Evolutionary conservation across 306 rosid genomes (phyloP).

Genomic region (Mimosa pudica): DNA sequence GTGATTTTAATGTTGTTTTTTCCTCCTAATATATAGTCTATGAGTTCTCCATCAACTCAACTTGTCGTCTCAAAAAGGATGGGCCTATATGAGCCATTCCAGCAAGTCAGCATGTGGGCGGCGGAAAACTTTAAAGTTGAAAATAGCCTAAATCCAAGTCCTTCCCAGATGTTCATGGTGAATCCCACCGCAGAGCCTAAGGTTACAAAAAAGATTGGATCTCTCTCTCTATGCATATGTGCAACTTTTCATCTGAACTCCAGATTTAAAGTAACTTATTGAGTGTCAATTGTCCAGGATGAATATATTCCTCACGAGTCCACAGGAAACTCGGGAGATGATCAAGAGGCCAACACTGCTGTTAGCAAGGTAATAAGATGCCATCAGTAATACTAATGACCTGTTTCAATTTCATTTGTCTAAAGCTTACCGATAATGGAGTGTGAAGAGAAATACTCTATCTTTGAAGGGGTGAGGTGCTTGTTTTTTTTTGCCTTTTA

Average conservation of each 20-base stretch:
- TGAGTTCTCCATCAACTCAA: constrained; percentile 69
- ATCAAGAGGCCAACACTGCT: constrained; percentile 58
- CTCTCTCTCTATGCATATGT: constrained; percentile 5
- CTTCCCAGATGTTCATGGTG: constrained; percentile 53
- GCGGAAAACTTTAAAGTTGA: constrained; percentile 59
- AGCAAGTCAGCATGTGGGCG: constrained; percentile 81
- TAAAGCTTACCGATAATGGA: background rate
- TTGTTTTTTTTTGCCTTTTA: constrained; percentile 20
- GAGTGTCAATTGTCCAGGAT: constrained; percentile 49
- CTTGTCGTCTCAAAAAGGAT: constrained; percentile 54
- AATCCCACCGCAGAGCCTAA: constrained; percentile 52
- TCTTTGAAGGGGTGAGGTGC: background rate
- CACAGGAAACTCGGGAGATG: constrained; percentile 49
- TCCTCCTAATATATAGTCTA: constrained; percentile 35
- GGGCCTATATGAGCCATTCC: constrained; percentile 84
- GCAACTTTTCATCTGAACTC: constrained; percentile 24
- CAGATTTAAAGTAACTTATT: constrained; percentile 28
- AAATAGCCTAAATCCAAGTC: constrained; percentile 40
- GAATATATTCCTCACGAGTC: constrained; percentile 59
- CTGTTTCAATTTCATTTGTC: background rate
- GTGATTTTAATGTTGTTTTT: background rate
- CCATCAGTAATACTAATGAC: constrained; percentile 14
- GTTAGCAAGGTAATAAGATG: constrained; percentile 65
- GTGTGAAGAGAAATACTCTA: background rate
- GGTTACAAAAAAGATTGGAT: constrained; percentile 42